These are phyloP conservation scores for Citrus sp. DNA, from an alignment of 345 rosid species.

Conservation along the genomic window DNA sequence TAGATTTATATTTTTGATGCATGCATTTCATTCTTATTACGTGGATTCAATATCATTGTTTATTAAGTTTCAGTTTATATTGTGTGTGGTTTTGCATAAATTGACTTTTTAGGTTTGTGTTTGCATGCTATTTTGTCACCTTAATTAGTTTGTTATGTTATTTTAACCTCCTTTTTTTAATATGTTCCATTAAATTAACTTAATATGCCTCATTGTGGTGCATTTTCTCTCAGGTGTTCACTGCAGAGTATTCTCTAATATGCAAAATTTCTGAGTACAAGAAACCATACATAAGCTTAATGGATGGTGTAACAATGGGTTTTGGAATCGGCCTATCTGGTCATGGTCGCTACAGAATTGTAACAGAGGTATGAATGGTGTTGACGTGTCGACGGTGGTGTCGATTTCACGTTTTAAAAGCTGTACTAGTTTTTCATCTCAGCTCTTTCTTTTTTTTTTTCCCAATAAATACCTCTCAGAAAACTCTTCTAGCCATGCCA, in stretches of 20 bases:
- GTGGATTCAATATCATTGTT: not conserved
- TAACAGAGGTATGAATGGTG: conserved; percentile 65
- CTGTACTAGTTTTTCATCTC: not conserved
- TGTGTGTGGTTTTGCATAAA: conserved; percentile 2
- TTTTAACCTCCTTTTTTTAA: too few relatives aligned
- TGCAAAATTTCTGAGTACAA: conserved; percentile 85
- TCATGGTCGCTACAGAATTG: conserved; percentile 82
- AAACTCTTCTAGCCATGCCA: conserved; percentile 92
- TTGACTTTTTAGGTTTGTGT: not conserved
- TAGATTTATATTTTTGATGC: not conserved
- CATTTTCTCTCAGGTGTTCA: conserved; percentile 53
- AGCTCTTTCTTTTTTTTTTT: not conserved
- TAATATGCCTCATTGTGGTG: not conserved
- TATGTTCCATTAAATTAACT: not conserved
- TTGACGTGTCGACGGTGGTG: not conserved
- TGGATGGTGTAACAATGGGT: conserved; percentile 98
- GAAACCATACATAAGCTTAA: conserved; percentile 81
- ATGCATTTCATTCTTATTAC: not conserved
- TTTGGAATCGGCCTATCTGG: conserved; percentile 93
- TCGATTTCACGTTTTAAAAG: not conserved
- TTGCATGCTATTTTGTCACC: not conserved
- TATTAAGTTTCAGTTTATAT: not conserved
- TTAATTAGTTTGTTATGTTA: too few relatives aligned
- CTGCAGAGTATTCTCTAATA: conserved; percentile 79
- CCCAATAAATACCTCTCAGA: conserved; percentile 22